Evolutionary conservation across 2,329 filamentous ascomycete species (phyloP), one percentile per base, ranked within the genome.

Genomic region (Phaeosphaeria sp.): DNA sequence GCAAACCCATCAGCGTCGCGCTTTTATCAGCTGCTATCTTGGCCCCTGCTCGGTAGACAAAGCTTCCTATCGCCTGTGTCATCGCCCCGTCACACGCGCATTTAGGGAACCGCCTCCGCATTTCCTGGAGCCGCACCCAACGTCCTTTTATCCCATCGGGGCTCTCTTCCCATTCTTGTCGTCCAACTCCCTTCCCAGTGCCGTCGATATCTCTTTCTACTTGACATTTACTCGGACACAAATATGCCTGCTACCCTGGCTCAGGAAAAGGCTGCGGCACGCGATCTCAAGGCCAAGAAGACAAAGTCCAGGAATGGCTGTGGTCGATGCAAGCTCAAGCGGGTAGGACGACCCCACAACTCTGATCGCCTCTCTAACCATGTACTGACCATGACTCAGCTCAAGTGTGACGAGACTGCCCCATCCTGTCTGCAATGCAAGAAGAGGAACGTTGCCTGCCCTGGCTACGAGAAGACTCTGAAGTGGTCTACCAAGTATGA

Each of bases 401-500:
- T 78, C 56, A 81, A 81, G 68, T 82, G 80, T 53, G 80, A 81
- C 54, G 79, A 81, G 60, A 78, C 76, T 13, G 74, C 76, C 22
- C 78, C 77, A 17, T 67, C 68, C 7, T 83, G 81, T 61, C 66
- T 76, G 30, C 79, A 81, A 55, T 83, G 81, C 66, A 72, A 73
- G 50, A 78, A 77, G 52, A 74, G 78, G 25, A 77, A 78, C 30
- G 72, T 77, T n/a, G 58, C 72, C 23, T 83, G 81, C 58, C 80
- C 81, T 30, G 81, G 80, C 6, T 82, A 81, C 50, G 77, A 77
- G 63, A 79, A 81, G 66, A 78, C 77, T 50, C 65, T 82, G 46
- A 79, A 80, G 50, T 83, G 81, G 81, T 81, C 78, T 10, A 79
- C 78, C 47, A 83, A 82, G 62, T 80, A 82, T 66, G 80, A 82